phyloP scores from a whole-genome alignment of 108 stramenopile species.

The Chaetoceros muelleri region DNA sequence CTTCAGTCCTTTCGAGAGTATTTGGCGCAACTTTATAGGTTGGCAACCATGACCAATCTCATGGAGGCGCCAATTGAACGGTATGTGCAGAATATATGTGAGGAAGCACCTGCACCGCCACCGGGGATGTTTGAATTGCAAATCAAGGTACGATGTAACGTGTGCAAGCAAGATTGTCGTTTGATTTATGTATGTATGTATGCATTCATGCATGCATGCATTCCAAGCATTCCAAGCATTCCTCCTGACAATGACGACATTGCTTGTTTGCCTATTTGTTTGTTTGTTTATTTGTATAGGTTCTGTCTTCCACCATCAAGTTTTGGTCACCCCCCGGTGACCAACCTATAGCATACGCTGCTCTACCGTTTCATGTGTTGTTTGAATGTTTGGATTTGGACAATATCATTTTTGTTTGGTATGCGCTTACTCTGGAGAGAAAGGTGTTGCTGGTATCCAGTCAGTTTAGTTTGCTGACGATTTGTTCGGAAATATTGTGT shows the following conservation, averaged over 20 bases:
- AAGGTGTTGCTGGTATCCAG: conserved; percentile 58
- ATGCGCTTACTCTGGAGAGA: conserved; percentile 75
- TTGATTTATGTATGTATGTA: too few relatives aligned
- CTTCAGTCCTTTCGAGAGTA: conserved; percentile 82
- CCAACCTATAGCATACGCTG: conserved; percentile 90
- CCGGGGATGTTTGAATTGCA: conserved; percentile 86
- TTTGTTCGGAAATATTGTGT: conserved; percentile 88
- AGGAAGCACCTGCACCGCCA: conserved; percentile 95
- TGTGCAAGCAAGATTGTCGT: too few relatives aligned
- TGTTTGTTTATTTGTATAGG: too few relatives aligned
- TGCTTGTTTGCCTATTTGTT: too few relatives aligned
- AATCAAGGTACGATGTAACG: conserved; percentile 8
- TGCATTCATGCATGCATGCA: too few relatives aligned
- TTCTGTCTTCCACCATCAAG: conserved; percentile 62
- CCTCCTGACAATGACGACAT: too few relatives aligned
- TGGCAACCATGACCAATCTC: conserved; percentile 76
- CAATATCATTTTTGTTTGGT: conserved; percentile 71
- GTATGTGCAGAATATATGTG: conserved; percentile 89
- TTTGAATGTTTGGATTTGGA: conserved; percentile 87
- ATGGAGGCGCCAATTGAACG: conserved; percentile 92
- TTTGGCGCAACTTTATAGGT: conserved; percentile 85
- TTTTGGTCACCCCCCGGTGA: conserved; percentile 92
- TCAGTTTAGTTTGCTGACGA: conserved; percentile 53
- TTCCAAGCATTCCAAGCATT: too few relatives aligned
- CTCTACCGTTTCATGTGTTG: conserved; percentile 75